These are phyloP conservation scores for Hamigera avellanea DNA, from an alignment of 495 filamentous ascomycete species.

Conservation along the genomic window DNA sequence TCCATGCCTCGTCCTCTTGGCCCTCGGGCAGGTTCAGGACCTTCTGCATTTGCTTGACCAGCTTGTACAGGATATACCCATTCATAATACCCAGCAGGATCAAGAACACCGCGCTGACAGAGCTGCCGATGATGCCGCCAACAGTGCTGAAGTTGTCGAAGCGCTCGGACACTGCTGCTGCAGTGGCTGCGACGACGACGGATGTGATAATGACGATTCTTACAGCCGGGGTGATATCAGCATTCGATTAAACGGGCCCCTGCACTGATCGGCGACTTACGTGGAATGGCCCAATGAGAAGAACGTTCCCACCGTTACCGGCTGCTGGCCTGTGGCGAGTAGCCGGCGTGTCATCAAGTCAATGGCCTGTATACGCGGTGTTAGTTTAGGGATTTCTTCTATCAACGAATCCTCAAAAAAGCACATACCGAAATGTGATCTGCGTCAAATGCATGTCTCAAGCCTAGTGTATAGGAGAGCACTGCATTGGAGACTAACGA, in stretches of 20 bases:
- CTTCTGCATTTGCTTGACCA: conserved; percentile 54
- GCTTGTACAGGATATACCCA: conserved; percentile 66
- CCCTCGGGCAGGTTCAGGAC: conserved; percentile 42
- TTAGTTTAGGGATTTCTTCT: conserved; percentile 2
- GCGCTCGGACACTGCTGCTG: conserved; percentile 62
- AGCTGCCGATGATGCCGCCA: conserved; percentile 72
- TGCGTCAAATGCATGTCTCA: conserved; percentile 90
- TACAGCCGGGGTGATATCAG: no score
- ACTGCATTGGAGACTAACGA: conserved; percentile 66
- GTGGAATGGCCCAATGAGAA: conserved; percentile 92
- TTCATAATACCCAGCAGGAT: conserved; percentile 78
- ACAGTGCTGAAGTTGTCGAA: conserved; percentile 76
- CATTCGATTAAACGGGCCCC: no score
- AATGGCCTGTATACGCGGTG: conserved; percentile 47
- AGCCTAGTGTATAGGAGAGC: conserved; percentile 77
- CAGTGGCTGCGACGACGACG: conserved; percentile 81
- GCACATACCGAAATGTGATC: conserved; percentile 72
- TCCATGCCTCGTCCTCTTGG: conserved; percentile 45
- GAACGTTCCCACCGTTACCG: conserved; percentile 91
- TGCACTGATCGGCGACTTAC: conserved; percentile 19
- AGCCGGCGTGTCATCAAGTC: conserved; percentile 90
- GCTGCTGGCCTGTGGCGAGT: conserved; percentile 74
- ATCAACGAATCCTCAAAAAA: background rate
- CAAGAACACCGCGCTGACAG: conserved; percentile 71
- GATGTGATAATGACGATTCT: conserved; percentile 79